Conservation (phyloP, 1,284 basidiomycete species). For the Irpex lacteus region DNA sequence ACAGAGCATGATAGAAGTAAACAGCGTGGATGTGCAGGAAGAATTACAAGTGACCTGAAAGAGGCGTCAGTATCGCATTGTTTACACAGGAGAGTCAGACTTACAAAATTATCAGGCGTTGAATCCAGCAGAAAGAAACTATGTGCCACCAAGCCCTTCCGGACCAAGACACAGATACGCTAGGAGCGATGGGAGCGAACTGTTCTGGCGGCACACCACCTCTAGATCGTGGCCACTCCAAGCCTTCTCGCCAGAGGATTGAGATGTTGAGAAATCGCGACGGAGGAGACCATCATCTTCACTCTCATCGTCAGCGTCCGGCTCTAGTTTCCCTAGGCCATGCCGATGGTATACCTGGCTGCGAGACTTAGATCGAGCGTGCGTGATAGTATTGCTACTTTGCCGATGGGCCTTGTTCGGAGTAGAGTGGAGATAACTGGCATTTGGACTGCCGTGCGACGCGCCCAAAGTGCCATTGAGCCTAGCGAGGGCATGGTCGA, state of each 20-base stretch:
- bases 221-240: constrained; percentile 71
- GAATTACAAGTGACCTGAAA: constrained; percentile 3
- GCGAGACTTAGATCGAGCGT: constrained; percentile 66
- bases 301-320: constrained; percentile 38
- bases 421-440: constrained; percentile 1
- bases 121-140: background rate
- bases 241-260: constrained; percentile 39
- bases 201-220: constrained; percentile 70
- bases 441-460: constrained; percentile 3
- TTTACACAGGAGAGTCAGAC: background rate
- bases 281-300: constrained; percentile 26
- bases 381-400: constrained; percentile 28
- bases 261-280: constrained; percentile 20
- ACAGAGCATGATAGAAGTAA: constrained; percentile 4
- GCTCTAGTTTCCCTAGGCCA: constrained; percentile 58
- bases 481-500: constrained; percentile 27
- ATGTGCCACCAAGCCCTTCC: background rate
- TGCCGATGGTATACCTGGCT: constrained; percentile 63
- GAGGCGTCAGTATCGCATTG: background rate
- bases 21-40: constrained; percentile 1
- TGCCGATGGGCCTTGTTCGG: constrained; percentile 9
- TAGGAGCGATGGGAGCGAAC: constrained; percentile 59
- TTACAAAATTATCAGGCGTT: background rate
- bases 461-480: constrained; percentile 17
- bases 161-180: constrained; percentile 35